Conservation (phyloP, 106 monocot species). For the Dendrobium nobile region DNA sequence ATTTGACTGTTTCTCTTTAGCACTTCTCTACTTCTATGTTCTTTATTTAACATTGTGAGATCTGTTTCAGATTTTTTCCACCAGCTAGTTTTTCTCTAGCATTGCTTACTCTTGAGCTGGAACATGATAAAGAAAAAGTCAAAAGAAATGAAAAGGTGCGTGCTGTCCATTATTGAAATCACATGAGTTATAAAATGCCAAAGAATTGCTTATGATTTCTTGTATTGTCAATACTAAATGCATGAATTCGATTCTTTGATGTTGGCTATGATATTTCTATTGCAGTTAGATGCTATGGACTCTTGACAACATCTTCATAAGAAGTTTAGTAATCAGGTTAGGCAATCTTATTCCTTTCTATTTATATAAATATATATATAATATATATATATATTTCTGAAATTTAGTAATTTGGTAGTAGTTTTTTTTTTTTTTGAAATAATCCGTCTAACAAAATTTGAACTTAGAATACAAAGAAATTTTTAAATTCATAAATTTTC, state of each 20-base stretch:
- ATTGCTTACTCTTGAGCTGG: conserved; percentile 75
- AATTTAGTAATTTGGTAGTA: too few relatives aligned
- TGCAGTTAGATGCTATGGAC: conserved; percentile 82
- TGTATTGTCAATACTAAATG: not conserved
- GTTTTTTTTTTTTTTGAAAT: not conserved
- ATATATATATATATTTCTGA: not conserved
- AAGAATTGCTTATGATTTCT: not conserved
- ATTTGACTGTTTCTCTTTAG: not conserved
- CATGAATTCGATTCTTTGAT: not conserved
- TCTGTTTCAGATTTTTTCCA: conserved; percentile 42
- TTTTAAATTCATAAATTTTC: too few relatives aligned
- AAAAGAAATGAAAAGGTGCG: conserved; percentile 70
- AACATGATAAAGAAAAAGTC: conserved; percentile 61
- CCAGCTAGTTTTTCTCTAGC: conserved; percentile 76
- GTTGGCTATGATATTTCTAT: not conserved
- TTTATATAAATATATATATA: conserved; percentile 12
- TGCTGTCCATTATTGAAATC: not conserved
- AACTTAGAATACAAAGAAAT: too few relatives aligned
- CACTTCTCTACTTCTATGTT: conserved; percentile 3
- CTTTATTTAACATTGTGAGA: not conserved
- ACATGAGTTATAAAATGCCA: not conserved
- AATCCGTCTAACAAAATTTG: too few relatives aligned
- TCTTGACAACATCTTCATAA: conserved; percentile 72
- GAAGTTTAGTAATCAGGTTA: conserved; percentile 73
- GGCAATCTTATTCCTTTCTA: not conserved